Base-by-base conservation (phyloP, 2,329 filamentous ascomycete species). In the Mycosphaerelloides madeirae region DNA sequence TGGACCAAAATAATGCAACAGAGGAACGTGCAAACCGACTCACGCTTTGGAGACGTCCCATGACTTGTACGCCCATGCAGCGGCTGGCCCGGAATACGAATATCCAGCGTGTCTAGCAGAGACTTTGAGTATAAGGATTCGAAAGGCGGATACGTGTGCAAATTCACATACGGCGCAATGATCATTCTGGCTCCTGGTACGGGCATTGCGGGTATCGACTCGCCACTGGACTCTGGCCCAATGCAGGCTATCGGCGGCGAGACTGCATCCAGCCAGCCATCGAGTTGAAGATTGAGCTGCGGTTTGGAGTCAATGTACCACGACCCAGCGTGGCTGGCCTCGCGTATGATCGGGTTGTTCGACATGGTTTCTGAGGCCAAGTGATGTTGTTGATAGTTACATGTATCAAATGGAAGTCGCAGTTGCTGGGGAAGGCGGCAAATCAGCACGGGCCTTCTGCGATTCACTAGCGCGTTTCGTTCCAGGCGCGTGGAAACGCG, bases 61-160 rank as follows among this genome's bases (percentile, higher is more conserved):
- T 6, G 80, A 79, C 67, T 87, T 93, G 70, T 97, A 98, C 7
- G 93, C 93, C 83, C 88, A 97, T 33, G 90, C 93, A 33, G 93
- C 93, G 55, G 88, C 91, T 31, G 83, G 80, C 6, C 93, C 93
- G 3, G 93, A 98, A 73, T 91, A 97, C 2, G 79, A 73, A 70
- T 95, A 98, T 49, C 93, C 93, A 48, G 93, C 93, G 66, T 98
- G 93, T 49, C 91, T 96, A 41, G 58, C 54, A 48, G 51, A 48
- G 29, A 12, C 16, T 41, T 49, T 46, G 47, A 44, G 38, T 48
- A 58, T 48, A 18, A 50, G 46, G 41, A 45, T 18, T 48, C 41
- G 60, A 33, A 8, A 33, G 31, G n/a, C 7, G 6, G 7, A 14
- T 8, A 19, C 13, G 15, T 6, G 6, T 35, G 11, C 16, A 19